Base-by-base conservation (phyloP, 345 rosid species). In the Pistacia atlantica region DNA sequence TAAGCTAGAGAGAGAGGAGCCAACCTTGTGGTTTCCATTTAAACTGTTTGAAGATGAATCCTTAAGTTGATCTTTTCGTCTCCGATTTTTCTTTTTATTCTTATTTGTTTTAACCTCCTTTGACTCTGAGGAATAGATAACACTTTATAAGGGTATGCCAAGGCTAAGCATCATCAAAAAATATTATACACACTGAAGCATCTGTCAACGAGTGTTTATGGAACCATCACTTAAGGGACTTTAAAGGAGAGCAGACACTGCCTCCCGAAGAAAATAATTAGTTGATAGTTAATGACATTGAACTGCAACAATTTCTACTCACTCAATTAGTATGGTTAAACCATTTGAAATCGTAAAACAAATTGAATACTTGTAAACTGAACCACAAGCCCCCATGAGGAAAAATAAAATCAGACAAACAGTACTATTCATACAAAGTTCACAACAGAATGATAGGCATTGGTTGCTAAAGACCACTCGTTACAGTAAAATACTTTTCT, bases 51-150 rank as follows among this genome's bases (percentile, higher is more conserved):
- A 83, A 42, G 83, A 79, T 25, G 88, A 74, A 25, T 85, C 83
- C 78, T 84, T 88, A 49, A 62, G 25, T 57, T 82, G 92, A 54
- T 88, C 88, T 74, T 87, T 87, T 78, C 87, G 83, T 83, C 89
- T 82, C 37, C 89, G 75, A 66, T 87, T 88, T 83, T 87, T 89
- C 87, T 82, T 88, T 76, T 87, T 86, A 76, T 64, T 82, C 81
- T 87, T 89, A 60, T 72, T 83, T 61, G 77, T 72, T 82, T 78
- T 79, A 64, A 49, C 82, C 48, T 82, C 89, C 79, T 89, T 89
- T 66, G 86, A 75, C 77, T 84, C 94, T 90, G 89, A 55, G 66
- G 62, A 72, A 58, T 48, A 51, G 61, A 65, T 59, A 14, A 3
- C 42, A 83, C 33, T 76, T 77, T 57, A 31, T 67, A 62, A 25